phyloP scores from a whole-genome alignment of 73 alveolate species.

The Paramecium sexaurelia region DNA sequence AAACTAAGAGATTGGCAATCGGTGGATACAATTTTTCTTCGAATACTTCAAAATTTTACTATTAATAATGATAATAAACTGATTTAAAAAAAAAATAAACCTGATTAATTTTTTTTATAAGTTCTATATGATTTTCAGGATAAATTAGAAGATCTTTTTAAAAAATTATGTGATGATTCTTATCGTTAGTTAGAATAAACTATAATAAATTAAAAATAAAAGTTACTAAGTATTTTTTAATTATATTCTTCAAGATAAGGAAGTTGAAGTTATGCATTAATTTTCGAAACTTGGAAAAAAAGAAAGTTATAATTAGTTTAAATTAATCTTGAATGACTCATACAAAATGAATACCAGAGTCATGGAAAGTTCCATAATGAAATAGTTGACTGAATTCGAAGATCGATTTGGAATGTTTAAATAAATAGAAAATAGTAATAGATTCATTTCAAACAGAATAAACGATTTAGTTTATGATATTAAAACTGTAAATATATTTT shows the following conservation, averaged over 20 bases:
- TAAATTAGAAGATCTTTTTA: slow-evolving; percentile 12
- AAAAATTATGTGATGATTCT: slow-evolving; percentile 54
- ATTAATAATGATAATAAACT: neutral
- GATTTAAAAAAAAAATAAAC: slow-evolving; percentile 31
- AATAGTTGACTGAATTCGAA: neutral
- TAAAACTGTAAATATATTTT: neutral
- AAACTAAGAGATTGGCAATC: slow-evolving; percentile 33
- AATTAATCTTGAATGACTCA: neutral
- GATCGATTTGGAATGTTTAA: slow-evolving; percentile 1
- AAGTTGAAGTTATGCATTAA: slow-evolving; percentile 32
- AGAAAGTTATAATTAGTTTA: neutral
- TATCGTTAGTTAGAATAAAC: neutral
- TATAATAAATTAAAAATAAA: neutral
- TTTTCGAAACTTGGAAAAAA: slow-evolving; percentile 28
- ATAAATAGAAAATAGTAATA: neutral
- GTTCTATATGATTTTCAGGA: slow-evolving; percentile 4
- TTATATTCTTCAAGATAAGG: neutral
- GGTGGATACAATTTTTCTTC: neutral
- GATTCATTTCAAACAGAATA: slow-evolving; percentile 19
- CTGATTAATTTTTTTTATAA: neutral
- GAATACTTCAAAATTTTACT: neutral
- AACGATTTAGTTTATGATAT: slow-evolving; percentile 32
- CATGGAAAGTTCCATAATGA: neutral
- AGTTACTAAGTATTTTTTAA: neutral
- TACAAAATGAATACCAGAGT: slow-evolving; percentile 16